Conservation (phyloP, 306 rosid species). For the Gynostemma pentaphyllum region DNA sequence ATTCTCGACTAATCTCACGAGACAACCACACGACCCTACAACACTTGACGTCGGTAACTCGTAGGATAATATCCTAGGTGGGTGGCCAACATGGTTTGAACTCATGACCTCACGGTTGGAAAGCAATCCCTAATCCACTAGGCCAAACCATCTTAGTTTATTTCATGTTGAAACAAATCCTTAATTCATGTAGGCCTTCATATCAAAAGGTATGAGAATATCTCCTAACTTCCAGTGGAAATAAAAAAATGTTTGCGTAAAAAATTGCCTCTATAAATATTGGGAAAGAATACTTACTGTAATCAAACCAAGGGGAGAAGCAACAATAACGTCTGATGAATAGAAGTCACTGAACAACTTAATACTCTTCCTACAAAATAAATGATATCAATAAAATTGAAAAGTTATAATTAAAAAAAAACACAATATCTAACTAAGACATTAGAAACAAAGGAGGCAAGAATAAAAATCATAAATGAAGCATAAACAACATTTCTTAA, state of each 20-base stretch:
- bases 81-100: no score
- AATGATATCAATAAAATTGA: neutral
- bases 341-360: conserved; percentile 83
- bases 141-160: no score
- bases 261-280: neutral
- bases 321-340: conserved; percentile 80
- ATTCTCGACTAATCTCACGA: no score
- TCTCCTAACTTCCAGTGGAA: neutral
- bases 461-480: neutral
- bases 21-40: no score
- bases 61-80: no score
- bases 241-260: neutral
- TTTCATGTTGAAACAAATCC: no score
- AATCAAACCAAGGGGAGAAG: conserved; percentile 68
- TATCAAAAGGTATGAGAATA: neutral
- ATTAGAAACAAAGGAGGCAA: neutral
- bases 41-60: no score
- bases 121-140: no score
- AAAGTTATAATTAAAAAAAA: neutral
- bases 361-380: conserved; percentile 50
- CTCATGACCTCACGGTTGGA: no score
- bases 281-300: conserved; percentile 31
- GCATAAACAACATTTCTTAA: neutral
- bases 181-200: no score
- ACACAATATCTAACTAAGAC: neutral